Base-by-base conservation (phyloP, 306 rosid genomes). In the Begonia loranthoides region DNA sequence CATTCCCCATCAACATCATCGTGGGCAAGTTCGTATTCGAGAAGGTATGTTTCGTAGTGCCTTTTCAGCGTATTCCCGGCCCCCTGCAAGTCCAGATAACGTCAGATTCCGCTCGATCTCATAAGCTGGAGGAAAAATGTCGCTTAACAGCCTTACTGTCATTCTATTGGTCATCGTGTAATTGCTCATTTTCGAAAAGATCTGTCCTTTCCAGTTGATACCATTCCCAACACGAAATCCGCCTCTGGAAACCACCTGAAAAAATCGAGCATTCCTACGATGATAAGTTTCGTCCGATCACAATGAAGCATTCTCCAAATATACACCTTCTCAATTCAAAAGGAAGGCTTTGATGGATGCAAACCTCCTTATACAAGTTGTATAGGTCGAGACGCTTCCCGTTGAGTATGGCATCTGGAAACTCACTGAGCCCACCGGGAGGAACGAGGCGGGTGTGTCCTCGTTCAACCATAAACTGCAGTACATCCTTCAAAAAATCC, bases 181-280 rank as follows among this genome's bases (percentile, higher is more conserved):
- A 69, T 92, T 92, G 59, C 89, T 92, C 99, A 92, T 92, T 78
- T 92, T 92, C 15, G 99, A 92, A 79, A 92, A 92, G 61, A 92
- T 92, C 73, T 92, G 99, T 57, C 99, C 99, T 77, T 92, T 92
- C 99, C 99, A 92, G 75, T 92, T 92, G 83, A 92, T 92, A 65
- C 99, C 99, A 57, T 92, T 92, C 64, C 99, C 96, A 59, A 92
- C 99, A 61, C 87, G 96, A 77, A 92, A 92, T 60, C 99, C 99
- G 52, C 99, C 99, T 70, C 99, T 76, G 4, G 99, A 83, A 47
- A 86, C 99, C 78, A 92, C 99, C 99, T 89, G 36, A 28, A 28
- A 19, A 64, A 51, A 45, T 17, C 1, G 39, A 59, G 12, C 55
- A 43, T 43, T 1, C 36, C 36, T 28, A 4, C 6, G 36, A 28